Evolutionary conservation across 2,329 filamentous ascomycete genomes (phyloP).

Genomic region (Emergomyces africanus): DNA sequence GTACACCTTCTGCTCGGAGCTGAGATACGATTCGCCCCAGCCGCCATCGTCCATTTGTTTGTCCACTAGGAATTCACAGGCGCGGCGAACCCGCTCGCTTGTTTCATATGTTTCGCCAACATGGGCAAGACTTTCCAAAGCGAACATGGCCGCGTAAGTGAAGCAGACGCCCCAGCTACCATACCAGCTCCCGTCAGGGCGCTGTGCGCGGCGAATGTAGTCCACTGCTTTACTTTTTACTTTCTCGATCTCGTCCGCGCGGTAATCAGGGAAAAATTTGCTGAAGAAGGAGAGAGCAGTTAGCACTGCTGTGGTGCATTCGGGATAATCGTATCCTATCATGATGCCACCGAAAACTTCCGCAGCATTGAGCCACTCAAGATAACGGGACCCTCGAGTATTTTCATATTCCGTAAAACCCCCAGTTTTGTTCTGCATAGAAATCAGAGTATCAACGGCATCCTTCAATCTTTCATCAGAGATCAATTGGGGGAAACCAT

Average conservation of each 20-base stretch:
- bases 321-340: constrained; percentile 97
- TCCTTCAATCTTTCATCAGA: constrained; percentile 70
- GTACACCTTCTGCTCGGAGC: constrained; percentile 66
- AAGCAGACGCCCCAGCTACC: constrained; percentile 98
- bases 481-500: constrained; percentile 61
- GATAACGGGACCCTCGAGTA: constrained; percentile 58
- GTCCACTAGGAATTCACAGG: constrained; percentile 73
- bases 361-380: constrained; percentile 85
- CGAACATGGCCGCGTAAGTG: constrained; percentile 95
- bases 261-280: constrained; percentile 69
- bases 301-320: constrained; percentile 92
- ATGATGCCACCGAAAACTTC: constrained; percentile 97
- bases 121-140: constrained; percentile 69
- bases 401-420: constrained; percentile 86
- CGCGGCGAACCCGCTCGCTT: constrained; percentile 56
- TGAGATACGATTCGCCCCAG: constrained; percentile 91
- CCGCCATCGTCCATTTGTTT: constrained; percentile 82
- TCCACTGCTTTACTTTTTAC: constrained; percentile 62
- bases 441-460: constrained; percentile 77
- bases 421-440: constrained; percentile 78
- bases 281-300: constrained; percentile 76
- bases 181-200: constrained; percentile 85
- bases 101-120: constrained; percentile 72
- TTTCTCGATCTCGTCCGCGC: constrained; percentile 56
- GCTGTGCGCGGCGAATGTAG: constrained; percentile 73